Evolutionary conservation across 2,329 filamentous ascomycete species (phyloP).

Genomic region (Colletotrichum theobromicola): DNA sequence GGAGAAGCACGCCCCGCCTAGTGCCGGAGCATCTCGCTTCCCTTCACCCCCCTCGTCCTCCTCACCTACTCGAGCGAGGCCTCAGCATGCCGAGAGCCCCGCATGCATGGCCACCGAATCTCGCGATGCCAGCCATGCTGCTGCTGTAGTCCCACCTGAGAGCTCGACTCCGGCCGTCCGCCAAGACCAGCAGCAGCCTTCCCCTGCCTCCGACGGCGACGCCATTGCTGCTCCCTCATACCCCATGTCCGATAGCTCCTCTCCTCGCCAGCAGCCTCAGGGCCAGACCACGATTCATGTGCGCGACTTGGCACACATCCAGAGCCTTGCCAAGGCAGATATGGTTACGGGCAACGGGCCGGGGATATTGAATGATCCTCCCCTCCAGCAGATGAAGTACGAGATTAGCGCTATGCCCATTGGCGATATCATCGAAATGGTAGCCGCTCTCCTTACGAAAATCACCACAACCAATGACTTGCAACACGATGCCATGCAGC

Average conservation of each 20-base stretch:
- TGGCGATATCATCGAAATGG: constrained; percentile 98
- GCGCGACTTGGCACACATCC: constrained; percentile 88
- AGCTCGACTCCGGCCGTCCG: constrained; percentile 23
- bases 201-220: constrained; percentile 38
- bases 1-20: constrained; percentile 30
- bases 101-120: constrained; percentile 55
- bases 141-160: not conserved
- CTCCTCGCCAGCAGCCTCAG: constrained; percentile 31
- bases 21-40: constrained; percentile 51
- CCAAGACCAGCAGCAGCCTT: constrained; percentile 36
- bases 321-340: constrained; percentile 84
- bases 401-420: constrained; percentile 99
- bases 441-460: constrained; percentile 92
- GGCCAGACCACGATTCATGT: constrained; percentile 69
- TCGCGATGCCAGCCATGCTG: constrained; percentile 11
- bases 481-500: constrained; percentile 90
- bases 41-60: constrained; percentile 62
- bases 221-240: constrained; percentile 26
- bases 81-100: constrained; percentile 44
- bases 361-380: constrained; percentile 55
- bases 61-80: constrained; percentile 44
- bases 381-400: constrained; percentile 69
- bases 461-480: constrained; percentile 96
- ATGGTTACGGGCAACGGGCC: constrained; percentile 59
- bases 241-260: constrained; percentile 30